Evolutionary conservation across 2,329 filamentous ascomycete genomes (phyloP), one percentile per base, ranked within the genome.

Genomic region (Colletotrichum gigasporum): DNA sequence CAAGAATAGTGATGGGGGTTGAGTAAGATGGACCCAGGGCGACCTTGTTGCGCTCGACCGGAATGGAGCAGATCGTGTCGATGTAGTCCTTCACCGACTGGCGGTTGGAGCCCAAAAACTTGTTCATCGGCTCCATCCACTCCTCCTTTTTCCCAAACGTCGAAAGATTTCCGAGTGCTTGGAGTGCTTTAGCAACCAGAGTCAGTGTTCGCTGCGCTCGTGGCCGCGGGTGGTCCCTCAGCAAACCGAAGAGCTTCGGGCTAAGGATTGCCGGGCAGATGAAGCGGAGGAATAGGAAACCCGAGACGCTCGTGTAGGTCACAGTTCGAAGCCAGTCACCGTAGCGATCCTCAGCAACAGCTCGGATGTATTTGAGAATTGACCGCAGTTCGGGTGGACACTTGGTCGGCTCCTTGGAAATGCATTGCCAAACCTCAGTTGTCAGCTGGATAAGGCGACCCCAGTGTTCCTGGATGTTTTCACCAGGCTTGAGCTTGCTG

Each of bases 71-170:
- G 47, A 97, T 87, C 28, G 88, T 85, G 73, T 98, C 94, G 65
- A 97, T 91, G 71, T 94, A 97, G 47, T 90, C 86, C 75, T 94
- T 96, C 77, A 97, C 93, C 37, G 91, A 87, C 70, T 90, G 85
- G 18, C 94, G 88, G 72, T 97, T 90, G 1, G 87, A 83, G 8
- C 84, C 85, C 35, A 98, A 81, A 71, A 97, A 97, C 42, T 87
- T 87, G 73, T 97, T 98, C 95, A 98, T 98, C 0, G 94, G 94
- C 78, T 97, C 94, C 94, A 98, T 97, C 93, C 94, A 98, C n/a
- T 91, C 89, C 76, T 98, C 95, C 74, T 97, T 97, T 73, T 92
- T 94, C 39, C 95, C 95, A 73, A 97, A 97, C 0, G 89, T 93
- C 2, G 93, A 92, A 78, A 97, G 85, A 74, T 97, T 97, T 16